A percentile compares a stretch with the other conserved stretches of the same genome.
These are phyloP conservation scores for Pholiota adiposa DNA, from an alignment of 1,284 basidiomycete species.

Conservation along the genomic window DNA sequence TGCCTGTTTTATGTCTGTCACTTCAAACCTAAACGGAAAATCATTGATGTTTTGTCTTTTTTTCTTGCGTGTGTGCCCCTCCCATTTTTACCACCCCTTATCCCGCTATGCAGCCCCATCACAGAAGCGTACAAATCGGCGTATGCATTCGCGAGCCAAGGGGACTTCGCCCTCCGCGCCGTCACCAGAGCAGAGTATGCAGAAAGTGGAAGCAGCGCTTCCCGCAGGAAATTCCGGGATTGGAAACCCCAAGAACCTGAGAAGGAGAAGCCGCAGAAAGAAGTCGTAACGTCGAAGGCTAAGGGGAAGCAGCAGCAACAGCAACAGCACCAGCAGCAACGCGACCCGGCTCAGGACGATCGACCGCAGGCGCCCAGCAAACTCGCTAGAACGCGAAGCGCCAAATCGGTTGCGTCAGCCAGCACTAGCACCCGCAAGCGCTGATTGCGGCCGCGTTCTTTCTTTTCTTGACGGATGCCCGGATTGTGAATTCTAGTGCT, in stretches of 20 bases:
- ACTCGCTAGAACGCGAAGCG: conserved; percentile 22
- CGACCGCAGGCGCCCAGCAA: background rate
- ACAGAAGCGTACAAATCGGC: conserved; percentile 76
- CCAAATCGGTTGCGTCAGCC: conserved; percentile 12
- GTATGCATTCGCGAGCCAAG: conserved; percentile 56
- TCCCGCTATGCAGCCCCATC: conserved; percentile 57
- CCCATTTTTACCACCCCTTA: conserved; percentile 9
- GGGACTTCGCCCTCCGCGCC: conserved; percentile 51
- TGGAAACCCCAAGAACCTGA: conserved; percentile 41
- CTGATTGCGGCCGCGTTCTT: conserved; percentile 1
- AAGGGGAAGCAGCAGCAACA: conserved; percentile 37
- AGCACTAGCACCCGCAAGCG: conserved; percentile 16
- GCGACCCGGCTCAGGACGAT: conserved; percentile 36
- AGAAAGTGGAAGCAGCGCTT: conserved; percentile 78
- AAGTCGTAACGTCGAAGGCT: conserved; percentile 12
- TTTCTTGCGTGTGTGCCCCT: background rate
- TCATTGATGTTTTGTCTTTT: background rate
- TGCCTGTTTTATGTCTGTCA: background rate
- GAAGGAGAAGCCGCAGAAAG: conserved; percentile 36
- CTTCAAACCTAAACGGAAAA: no score
- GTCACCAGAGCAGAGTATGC: conserved; percentile 83
- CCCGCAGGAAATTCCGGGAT: conserved; percentile 66
- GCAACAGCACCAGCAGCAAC: conserved; percentile 37
- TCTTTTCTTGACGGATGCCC: background rate
- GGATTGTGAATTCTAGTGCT: no score